A percentile compares a stretch with the other conserved stretches of the same genome.
These are phyloP conservation scores for Linanthus parryae DNA, from an alignment of 148 eudicot genomes.

Conservation along the genomic window DNA sequence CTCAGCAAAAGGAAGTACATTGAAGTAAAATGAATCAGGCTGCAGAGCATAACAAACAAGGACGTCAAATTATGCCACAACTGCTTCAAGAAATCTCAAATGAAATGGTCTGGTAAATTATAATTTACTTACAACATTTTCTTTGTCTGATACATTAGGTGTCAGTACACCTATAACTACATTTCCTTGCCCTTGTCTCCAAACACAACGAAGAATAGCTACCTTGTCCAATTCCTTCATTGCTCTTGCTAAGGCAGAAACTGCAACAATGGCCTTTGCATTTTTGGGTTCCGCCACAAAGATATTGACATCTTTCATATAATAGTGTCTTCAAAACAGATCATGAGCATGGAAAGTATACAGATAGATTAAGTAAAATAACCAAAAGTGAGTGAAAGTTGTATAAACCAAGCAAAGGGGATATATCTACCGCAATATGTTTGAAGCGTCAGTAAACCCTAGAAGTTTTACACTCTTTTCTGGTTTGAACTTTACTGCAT, in stretches of 20 bases:
- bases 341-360: conserved; percentile 26
- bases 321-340: conserved; percentile 62
- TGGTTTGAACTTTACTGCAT: conserved; percentile 90
- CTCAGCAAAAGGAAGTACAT: conserved; percentile 91
- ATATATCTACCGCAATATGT: conserved; percentile 60
- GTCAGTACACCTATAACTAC: conserved; percentile 84
- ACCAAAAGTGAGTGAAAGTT: conserved; percentile 1
- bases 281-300: conserved; percentile 95
- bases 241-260: conserved; percentile 91
- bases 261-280: conserved; percentile 54
- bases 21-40: conserved; percentile 98
- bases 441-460: conserved; percentile 83
- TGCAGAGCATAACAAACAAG: conserved; percentile 28
- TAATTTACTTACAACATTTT: conserved; percentile 56
- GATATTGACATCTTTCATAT: conserved; percentile 86
- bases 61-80: too few species aligned
- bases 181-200: conserved; percentile 90
- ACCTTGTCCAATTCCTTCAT: conserved; percentile 92
- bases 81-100: too few species aligned
- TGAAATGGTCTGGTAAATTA: too few species aligned
- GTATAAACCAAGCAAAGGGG: conserved; percentile 10
- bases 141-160: conserved; percentile 75
- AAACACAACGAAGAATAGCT: conserved; percentile 90
- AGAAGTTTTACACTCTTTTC: conserved; percentile 95
- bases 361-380: conserved; percentile 48